Evolutionary conservation across 768 basidiomycete species (phyloP).

Genomic region (Polyporus arcularius): DNA sequence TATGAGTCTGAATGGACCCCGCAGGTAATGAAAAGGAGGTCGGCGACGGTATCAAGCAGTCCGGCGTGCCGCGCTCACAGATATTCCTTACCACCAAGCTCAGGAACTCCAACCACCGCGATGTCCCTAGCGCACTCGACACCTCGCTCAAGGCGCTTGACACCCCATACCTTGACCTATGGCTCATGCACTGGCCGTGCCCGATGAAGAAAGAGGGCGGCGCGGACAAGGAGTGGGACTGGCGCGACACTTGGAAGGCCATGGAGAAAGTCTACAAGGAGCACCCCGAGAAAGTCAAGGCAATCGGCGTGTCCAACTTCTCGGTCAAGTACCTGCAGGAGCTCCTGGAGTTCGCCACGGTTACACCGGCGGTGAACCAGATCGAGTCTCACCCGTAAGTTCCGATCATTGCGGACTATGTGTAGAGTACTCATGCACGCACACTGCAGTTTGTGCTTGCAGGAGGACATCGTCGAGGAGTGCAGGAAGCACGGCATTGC

Average conservation of each 20-base stretch:
- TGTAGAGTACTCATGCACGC: not conserved
- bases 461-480: conserved; percentile 63
- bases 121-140: conserved; percentile 61
- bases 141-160: conserved; percentile 68
- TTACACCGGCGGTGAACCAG: conserved; percentile 79
- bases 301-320: conserved; percentile 83
- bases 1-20: not conserved
- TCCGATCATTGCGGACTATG: too few species aligned
- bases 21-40: conserved; percentile 75
- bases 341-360: conserved; percentile 53
- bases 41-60: conserved; percentile 74
- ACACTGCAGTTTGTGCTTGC: conserved; percentile 53
- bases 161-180: conserved; percentile 79
- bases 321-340: conserved; percentile 63
- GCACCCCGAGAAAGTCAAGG: conserved; percentile 71
- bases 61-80: conserved; percentile 68
- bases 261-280: conserved; percentile 71
- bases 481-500: conserved; percentile 66
- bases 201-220: conserved; percentile 56
- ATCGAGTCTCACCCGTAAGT: conserved; percentile 73
- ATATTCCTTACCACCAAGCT: conserved; percentile 85
- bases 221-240: conserved; percentile 56
- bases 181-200: conserved; percentile 85
- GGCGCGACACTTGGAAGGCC: conserved; percentile 77
- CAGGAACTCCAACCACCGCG: conserved; percentile 60